A percentile compares a stretch with the other conserved stretches of the same genome.
Evolutionary conservation across 2,329 filamentous ascomycete species (phyloP).

Genomic region (Phialophora chinensis): DNA sequence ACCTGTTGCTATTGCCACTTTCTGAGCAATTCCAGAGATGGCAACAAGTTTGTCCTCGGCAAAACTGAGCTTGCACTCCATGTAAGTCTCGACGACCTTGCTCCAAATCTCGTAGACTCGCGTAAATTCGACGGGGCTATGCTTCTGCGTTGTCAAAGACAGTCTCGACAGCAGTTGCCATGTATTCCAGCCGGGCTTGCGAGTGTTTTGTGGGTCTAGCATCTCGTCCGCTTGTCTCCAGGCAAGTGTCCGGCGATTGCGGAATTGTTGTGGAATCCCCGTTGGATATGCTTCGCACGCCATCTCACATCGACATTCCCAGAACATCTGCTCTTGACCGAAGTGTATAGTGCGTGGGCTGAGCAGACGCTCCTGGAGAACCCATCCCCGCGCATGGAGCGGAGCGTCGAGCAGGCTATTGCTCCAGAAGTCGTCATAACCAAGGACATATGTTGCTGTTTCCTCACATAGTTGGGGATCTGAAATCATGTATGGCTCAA

Average conservation of each 20-base stretch:
- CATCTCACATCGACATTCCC: slow-evolving; percentile 27
- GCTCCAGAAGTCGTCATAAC: slow-evolving; percentile 28
- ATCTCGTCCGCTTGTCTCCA: slow-evolving; percentile 19
- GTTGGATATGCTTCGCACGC: slow-evolving; percentile 30
- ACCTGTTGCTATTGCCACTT: slow-evolving; percentile 6
- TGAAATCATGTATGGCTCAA: slow-evolving; percentile 14
- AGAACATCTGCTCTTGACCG: slow-evolving; percentile 28
- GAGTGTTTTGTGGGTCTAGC: slow-evolving; percentile 7
- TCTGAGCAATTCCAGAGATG: slow-evolving; percentile 18
- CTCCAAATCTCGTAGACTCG: slow-evolving; percentile 10
- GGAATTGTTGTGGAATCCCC: slow-evolving; percentile 24
- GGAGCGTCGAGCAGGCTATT: slow-evolving; percentile 26
- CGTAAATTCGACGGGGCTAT: not conserved
- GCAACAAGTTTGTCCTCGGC: slow-evolving; percentile 16
- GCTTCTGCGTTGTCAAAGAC: not conserved
- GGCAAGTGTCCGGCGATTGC: slow-evolving; percentile 15
- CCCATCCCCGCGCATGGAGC: slow-evolving; percentile 28
- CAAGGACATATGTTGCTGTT: slow-evolving; percentile 20
- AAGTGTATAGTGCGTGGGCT: slow-evolving; percentile 32
- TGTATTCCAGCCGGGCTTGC: not conserved
- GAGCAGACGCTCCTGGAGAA: slow-evolving; percentile 31
- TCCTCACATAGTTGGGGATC: slow-evolving; percentile 8
- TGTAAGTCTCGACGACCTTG: slow-evolving; percentile 10
- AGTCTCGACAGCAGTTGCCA: not conserved
- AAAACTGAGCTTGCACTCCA: slow-evolving; percentile 18